Conservation (phyloP, 2,329 filamentous ascomycete species). For the Lachnellula arida region DNA sequence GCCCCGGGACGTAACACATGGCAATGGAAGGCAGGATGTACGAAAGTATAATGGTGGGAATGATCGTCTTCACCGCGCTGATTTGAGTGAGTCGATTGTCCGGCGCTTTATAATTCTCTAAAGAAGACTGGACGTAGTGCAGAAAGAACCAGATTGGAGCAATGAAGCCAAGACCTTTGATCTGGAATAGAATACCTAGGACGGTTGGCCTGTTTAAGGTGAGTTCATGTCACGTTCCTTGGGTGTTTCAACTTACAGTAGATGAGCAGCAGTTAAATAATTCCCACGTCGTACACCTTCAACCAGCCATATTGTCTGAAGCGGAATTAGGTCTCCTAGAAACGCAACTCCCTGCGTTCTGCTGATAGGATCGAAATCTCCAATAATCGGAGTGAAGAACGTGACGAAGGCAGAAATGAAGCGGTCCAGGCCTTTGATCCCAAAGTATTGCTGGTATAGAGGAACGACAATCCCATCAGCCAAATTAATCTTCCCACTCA, state of each 20-base stretch:
- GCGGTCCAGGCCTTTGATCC: constrained; percentile 15
- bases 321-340: constrained; percentile 24
- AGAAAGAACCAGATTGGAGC: constrained; percentile 36
- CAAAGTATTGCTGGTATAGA: constrained; percentile 15
- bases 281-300: constrained; percentile 30
- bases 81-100: constrained; percentile 33
- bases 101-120: constrained; percentile 31
- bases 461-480: constrained; percentile 1
- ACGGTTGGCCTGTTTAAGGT: constrained; percentile 21
- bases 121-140: constrained; percentile 33
- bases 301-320: constrained; percentile 29
- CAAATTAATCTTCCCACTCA: neutral
- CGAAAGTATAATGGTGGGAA: constrained; percentile 26
- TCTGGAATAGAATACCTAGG: constrained; percentile 27
- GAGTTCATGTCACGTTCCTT: neutral
- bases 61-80: constrained; percentile 27
- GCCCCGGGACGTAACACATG: constrained; percentile 18
- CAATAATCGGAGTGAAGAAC: constrained; percentile 21
- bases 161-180: constrained; percentile 30
- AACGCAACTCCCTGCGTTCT: constrained; percentile 25
- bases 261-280: constrained; percentile 21
- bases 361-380: constrained; percentile 12
- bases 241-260: constrained; percentile 15
- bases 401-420: constrained; percentile 17
- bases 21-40: constrained; percentile 27